Evolutionary conservation across 2,329 filamentous ascomycete species (phyloP).

Genomic region (Colletotrichum endophyticum): DNA sequence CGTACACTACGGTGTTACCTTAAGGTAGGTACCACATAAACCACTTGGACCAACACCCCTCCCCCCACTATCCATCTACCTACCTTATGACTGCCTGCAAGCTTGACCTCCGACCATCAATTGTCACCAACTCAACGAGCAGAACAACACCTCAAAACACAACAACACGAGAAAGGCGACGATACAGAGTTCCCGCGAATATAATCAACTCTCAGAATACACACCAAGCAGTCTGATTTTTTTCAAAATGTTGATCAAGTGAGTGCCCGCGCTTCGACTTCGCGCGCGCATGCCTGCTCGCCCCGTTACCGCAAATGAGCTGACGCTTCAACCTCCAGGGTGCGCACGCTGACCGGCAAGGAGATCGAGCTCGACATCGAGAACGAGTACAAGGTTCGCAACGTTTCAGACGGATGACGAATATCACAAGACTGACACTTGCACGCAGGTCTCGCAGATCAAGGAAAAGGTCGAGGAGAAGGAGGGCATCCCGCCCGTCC

Average conservation of each 20-base stretch:
- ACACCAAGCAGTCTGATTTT: background rate
- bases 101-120: background rate
- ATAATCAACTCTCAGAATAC: background rate
- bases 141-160: background rate
- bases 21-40: background rate
- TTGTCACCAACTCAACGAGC: background rate
- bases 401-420: background rate
- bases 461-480: conserved; percentile 99
- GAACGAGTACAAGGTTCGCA: conserved; percentile 82
- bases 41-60: conserved; percentile 1
- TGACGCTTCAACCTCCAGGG: conserved; percentile 57
- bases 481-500: conserved; percentile 95
- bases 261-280: conserved; percentile 21
- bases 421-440: background rate
- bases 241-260: conserved; percentile 58
- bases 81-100: background rate
- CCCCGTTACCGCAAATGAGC: background rate
- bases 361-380: conserved; percentile 99
- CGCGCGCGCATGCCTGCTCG: background rate
- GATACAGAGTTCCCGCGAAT: background rate
- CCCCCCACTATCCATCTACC: conserved; percentile 10
- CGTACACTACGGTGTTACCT: background rate
- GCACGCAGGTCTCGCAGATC: conserved; percentile 81
- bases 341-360: conserved; percentile 96
- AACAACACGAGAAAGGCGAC: background rate